These are phyloP conservation scores for Cordyceps cicadae DNA, from an alignment of 2,329 filamentous ascomycete genomes.

Conservation along the genomic window DNA sequence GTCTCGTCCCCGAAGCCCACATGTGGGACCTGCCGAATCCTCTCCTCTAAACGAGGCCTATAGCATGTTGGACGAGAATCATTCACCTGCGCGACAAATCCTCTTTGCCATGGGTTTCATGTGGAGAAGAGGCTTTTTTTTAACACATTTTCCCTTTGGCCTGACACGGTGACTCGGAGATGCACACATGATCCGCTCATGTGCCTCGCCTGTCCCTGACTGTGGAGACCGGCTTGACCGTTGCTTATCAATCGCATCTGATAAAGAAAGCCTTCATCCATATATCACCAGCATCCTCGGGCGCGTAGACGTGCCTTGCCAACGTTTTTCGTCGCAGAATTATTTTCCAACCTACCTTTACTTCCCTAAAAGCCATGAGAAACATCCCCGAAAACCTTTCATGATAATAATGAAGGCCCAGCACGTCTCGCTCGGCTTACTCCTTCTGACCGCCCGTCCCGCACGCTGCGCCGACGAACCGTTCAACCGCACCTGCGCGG, in stretches of 20 bases:
- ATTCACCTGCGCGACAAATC: too few relatives aligned
- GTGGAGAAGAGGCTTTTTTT: not conserved
- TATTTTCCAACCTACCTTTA: not conserved
- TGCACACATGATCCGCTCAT: not conserved
- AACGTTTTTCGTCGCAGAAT: not conserved
- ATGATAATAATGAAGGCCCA: not conserved
- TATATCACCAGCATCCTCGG: not conserved
- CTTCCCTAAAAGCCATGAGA: not conserved
- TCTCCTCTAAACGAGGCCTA: not conserved
- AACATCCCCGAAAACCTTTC: not conserved
- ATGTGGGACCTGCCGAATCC: not conserved
- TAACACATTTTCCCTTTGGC: not conserved
- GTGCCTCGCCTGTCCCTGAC: not conserved
- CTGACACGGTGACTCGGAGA: not conserved
- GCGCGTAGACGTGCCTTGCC: not conserved
- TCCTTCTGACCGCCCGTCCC: not conserved
- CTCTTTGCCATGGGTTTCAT: not conserved
- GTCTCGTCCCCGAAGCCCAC: not conserved
- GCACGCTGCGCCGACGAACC: not conserved
- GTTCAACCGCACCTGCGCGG: not conserved
- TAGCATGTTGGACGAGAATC: not conserved
- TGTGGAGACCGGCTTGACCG: not conserved
- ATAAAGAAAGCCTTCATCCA: not conserved
- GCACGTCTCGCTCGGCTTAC: not conserved
- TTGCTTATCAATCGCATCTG: constrained; percentile 10